Base-by-base conservation (phyloP, 495 filamentous ascomycete species). In the Aspergillus diversus region DNA sequence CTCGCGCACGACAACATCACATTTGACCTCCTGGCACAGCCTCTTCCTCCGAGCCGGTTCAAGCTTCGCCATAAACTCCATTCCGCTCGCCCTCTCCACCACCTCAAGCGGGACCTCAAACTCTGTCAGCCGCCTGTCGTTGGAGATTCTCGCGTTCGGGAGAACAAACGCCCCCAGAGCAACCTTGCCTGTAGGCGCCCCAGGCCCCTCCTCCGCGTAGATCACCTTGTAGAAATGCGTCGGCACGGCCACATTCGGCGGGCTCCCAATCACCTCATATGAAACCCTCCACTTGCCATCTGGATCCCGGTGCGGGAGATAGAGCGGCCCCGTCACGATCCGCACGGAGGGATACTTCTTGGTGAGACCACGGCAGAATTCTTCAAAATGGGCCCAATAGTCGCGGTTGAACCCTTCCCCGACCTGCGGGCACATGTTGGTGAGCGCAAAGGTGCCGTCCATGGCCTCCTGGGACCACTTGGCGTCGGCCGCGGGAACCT, bases 171-270 rank as follows among this genome's bases (percentile, higher is more conserved):
- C 96, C 21, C 91, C 96, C 7, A 99, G 74, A 3, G 92, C 92
- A 3, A 99, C 95, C 59, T 89, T 89, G 5, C 92, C 90, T 13
- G 59, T 60, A 0, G 76, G 69, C 21, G 63, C 69, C 7, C 83
- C 84, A 1, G 78, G 77, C 2, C 90, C 90, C 67, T 96, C 92
- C 76, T 98, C 95, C 5, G 90, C 95, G 68, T 96, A 95, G 57
- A 99, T 92, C 55, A 99, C 91, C 80, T 99, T 99, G 81, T 95
- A 99, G 81, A 99, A 99, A 73, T 99, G 95, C 31, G 95, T 99
- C 8, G 95, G 95, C 60, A 99, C 95, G 7, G 96, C 92, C 17
- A 99, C 87, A 70, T 92, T 97, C 4, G 95, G 96, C 57, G 96
- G 95, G 69, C 84, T 87, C 5, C 95, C 95, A 59, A 99, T 95